A percentile compares a stretch with the other conserved stretches of the same genome.
These are phyloP conservation scores for Apiospora arundinis DNA, from an alignment of 2,329 filamentous ascomycete genomes.

Conservation along the genomic window DNA sequence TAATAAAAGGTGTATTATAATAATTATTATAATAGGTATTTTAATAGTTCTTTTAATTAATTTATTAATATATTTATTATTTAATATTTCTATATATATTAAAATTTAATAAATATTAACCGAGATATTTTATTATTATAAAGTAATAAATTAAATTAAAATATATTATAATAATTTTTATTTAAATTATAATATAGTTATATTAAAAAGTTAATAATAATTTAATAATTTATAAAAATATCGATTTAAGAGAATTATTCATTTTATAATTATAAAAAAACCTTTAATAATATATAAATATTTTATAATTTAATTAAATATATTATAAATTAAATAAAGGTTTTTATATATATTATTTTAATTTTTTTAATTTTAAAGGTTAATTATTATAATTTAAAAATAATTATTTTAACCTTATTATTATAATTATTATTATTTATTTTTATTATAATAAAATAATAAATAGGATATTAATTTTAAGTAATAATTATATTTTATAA, in stretches of 20 bases:
- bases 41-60: not conserved
- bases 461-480: not conserved
- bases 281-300: not conserved
- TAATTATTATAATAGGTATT: too few species aligned
- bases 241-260: not conserved
- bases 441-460: not conserved
- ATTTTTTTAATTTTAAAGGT: not conserved
- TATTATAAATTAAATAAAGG: not conserved
- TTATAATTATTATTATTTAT: not conserved
- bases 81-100: not conserved
- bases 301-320: not conserved
- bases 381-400: not conserved
- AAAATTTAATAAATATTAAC: not conserved
- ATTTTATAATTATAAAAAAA: not conserved
- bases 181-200: not conserved
- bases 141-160: not conserved
- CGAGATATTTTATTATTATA: not conserved
- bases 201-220: not conserved
- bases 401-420: not conserved
- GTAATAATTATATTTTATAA: not conserved
- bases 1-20: too few species aligned
- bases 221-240: not conserved
- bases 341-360: not conserved
- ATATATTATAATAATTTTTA: not conserved
- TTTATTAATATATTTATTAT: not conserved